Evolutionary conservation across 768 basidiomycete species (phyloP), one percentile per base, ranked within the genome.

Genomic region (Tephrocybe sp.): DNA sequence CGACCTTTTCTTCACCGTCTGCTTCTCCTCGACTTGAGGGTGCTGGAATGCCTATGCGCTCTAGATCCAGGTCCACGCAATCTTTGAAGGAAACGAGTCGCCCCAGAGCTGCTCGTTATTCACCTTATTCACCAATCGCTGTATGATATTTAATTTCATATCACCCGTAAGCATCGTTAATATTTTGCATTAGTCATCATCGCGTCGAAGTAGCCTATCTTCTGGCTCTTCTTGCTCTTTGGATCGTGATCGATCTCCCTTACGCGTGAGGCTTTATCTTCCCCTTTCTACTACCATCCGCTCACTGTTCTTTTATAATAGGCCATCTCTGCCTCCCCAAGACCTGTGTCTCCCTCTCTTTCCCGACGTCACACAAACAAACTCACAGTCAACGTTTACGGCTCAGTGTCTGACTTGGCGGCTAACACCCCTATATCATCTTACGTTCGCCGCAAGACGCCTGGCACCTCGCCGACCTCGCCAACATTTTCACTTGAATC

Each of bases 401-500:
- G 71, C 32, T 77, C 77, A 11, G 69, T 66, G 21, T 68, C 69
- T 51, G 82, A 85, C 62, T 67, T 82, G 16, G 68, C 79, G 25
- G 83, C 80, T 31, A 79, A 80, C 60, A 88, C 84, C 12, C 89
- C 89, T 46, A 91, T 92, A 47, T 92, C 89, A 22, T 77, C 80
- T 31, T 91, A 86, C 51, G 84, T 87, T 35, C 87, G 89, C 54
- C 83, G 89, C 53, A 87, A 83, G 68, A 88, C 87, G 1, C 88
- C 89, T 24, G 82, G 83, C 50, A 75, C 79, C 31, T 88, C 89
- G 9, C 87, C 88, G 0, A 83, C 80, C 13, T 81, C 83, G 1
- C 79, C 86, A 11, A 78, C 79, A 9, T 88, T 87, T 63, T 71
- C 78, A 46, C 76, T 67, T 42, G 73, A 72, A 58, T 65, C 65